These are phyloP conservation scores for Alternaria incomplexa DNA, from an alignment of 2,329 filamentous ascomycete genomes.

Conservation along the genomic window DNA sequence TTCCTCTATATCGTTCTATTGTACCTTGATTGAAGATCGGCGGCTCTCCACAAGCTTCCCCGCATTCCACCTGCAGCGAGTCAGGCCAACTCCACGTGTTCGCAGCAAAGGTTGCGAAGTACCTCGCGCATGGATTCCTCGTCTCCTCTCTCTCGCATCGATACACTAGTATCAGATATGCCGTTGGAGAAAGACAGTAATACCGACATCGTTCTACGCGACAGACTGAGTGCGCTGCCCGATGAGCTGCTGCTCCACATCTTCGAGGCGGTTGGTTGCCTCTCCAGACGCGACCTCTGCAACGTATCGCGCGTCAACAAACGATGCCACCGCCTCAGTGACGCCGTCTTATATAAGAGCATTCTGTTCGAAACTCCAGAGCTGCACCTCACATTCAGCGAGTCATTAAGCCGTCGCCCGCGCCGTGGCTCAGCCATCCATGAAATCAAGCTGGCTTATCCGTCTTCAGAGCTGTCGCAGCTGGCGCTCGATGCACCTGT, in stretches of 20 bases:
- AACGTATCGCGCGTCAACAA: constrained; percentile 38
- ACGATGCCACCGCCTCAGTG: constrained; percentile 38
- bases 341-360: constrained; percentile 41
- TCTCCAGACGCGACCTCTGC: constrained; percentile 36
- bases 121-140: background rate
- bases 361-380: constrained; percentile 41
- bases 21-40: background rate
- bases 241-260: constrained; percentile 42
- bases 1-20: background rate
- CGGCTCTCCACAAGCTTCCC: constrained; percentile 9
- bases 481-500: constrained; percentile 38
- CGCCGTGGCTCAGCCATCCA: constrained; percentile 42
- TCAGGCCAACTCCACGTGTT: constrained; percentile 20
- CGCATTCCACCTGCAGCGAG: constrained; percentile 10
- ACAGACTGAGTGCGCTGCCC: constrained; percentile 28
- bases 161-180: constrained; percentile 1
- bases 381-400: constrained; percentile 42
- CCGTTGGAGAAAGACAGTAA: constrained; percentile 1
- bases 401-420: constrained; percentile 38
- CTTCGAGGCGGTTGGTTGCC: constrained; percentile 33
- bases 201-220: background rate
- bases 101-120: constrained; percentile 8
- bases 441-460: constrained; percentile 40
- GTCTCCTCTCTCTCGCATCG: background rate
- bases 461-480: constrained; percentile 38